Evolutionary conservation across 2,329 filamentous ascomycete species (phyloP).

Genomic region (Chrysoporthe austroafricana): DNA sequence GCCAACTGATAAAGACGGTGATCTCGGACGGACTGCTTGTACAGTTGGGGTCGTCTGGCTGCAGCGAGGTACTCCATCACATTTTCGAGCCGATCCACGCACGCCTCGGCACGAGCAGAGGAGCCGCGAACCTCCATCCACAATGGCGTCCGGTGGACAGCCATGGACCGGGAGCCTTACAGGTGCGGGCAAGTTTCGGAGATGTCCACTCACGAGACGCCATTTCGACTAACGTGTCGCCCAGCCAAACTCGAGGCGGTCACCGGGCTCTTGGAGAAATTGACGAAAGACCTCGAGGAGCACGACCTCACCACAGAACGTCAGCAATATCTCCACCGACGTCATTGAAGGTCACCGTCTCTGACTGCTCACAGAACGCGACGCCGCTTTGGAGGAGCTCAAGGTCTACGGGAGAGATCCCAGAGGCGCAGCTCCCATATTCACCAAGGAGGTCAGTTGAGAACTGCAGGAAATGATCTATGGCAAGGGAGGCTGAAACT

Average conservation of each 20-base stretch:
- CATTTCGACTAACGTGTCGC: slow-evolving; percentile 9
- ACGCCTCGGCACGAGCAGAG: not conserved
- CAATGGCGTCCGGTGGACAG: slow-evolving; percentile 25
- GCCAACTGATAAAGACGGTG: not conserved
- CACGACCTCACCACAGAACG: slow-evolving; percentile 62
- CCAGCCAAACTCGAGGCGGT: slow-evolving; percentile 72
- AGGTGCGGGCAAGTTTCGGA: slow-evolving; percentile 46
- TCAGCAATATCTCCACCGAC: slow-evolving; percentile 44
- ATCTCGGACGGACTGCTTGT: not conserved
- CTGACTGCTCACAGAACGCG: slow-evolving; percentile 56
- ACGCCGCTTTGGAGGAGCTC: slow-evolving; percentile 66
- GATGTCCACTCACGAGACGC: not conserved
- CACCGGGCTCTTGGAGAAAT: slow-evolving; percentile 62
- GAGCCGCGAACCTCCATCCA: not conserved
- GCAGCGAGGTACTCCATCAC: not conserved
- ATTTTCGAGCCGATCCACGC: not conserved
- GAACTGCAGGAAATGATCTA: not conserved
- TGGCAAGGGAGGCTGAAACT: slow-evolving; percentile 14
- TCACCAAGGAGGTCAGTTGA: slow-evolving; percentile 69
- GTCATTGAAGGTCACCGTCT: slow-evolving; percentile 18
- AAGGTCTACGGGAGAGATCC: slow-evolving; percentile 80
- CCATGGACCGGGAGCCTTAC: slow-evolving; percentile 31
- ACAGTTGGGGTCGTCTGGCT: not conserved
- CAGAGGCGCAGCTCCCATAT: slow-evolving; percentile 77
- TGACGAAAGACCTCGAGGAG: slow-evolving; percentile 66